Percentiles rank a stretch among this genome's conserved stretches.
Evolutionary conservation across 2,329 filamentous ascomycete genomes (phyloP).

Genomic region (Talaromyces piceae): DNA sequence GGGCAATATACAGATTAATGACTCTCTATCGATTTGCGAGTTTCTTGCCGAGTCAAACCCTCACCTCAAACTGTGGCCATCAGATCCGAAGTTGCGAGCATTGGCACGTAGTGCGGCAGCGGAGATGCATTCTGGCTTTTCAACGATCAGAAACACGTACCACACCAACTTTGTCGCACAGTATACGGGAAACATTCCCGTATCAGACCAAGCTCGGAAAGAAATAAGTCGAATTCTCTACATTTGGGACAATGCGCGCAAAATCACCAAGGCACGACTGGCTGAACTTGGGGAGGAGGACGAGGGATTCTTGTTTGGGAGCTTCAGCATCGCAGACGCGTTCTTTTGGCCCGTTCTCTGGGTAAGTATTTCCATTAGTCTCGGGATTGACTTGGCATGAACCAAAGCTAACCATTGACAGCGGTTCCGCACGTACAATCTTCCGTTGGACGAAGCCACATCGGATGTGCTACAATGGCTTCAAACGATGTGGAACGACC

Average conservation of each 20-base stretch:
- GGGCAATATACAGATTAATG: conserved; percentile 17
- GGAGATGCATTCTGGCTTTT: conserved; percentile 30
- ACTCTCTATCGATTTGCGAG: conserved; percentile 28
- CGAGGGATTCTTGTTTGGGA: conserved; percentile 30
- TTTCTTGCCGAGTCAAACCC: conserved; percentile 27
- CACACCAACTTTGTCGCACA: conserved; percentile 23
- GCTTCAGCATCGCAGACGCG: conserved; percentile 32
- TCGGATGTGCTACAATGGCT: conserved; percentile 25
- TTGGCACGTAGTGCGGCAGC: conserved; percentile 25
- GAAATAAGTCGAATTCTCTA: conserved; percentile 21
- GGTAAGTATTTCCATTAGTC: conserved; percentile 16
- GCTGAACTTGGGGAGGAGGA: conserved; percentile 19
- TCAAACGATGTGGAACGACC: conserved; percentile 28
- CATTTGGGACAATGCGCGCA: conserved; percentile 22
- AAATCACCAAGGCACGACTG: conserved; percentile 18
- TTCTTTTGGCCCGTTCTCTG: conserved; percentile 34
- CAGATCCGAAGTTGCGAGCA: conserved; percentile 24
- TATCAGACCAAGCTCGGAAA: conserved; percentile 17
- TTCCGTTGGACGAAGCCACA: conserved; percentile 21
- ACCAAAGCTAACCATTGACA: conserved; percentile 7
- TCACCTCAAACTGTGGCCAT: conserved; percentile 23
- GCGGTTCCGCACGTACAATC: conserved; percentile 27
- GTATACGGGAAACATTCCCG: conserved; percentile 25
- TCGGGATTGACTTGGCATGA: background rate
- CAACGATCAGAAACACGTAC: conserved; percentile 18